These are phyloP conservation scores for Rubus idaeus DNA, from an alignment of 306 rosid species.

Conservation along the genomic window DNA sequence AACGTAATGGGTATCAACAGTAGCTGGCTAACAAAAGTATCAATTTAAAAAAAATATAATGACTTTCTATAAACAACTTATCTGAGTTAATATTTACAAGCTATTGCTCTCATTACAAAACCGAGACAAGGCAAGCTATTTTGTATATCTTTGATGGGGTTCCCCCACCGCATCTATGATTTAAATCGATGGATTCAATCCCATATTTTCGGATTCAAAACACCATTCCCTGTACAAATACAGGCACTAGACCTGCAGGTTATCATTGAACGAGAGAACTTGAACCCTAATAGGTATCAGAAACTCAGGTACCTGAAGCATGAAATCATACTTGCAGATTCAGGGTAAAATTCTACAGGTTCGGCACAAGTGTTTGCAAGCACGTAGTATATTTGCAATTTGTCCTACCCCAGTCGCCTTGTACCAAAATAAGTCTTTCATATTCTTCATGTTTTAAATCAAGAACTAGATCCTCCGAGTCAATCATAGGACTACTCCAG, in stretches of 20 bases:
- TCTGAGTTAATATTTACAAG: slow-evolving; percentile 60
- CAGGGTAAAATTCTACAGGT: slow-evolving; percentile 22
- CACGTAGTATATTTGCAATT: slow-evolving; percentile 17
- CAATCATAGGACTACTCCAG: slow-evolving; percentile 26
- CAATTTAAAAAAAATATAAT: slow-evolving; percentile 20
- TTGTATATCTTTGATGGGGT: slow-evolving; percentile 39
- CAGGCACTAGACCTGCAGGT: slow-evolving; percentile 43
- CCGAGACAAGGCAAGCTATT: slow-evolving; percentile 39
- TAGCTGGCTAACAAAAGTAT: not conserved
- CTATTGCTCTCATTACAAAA: slow-evolving; percentile 42
- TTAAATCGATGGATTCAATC: slow-evolving; percentile 33
- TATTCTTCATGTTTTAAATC: slow-evolving; percentile 30
- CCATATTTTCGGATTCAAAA: slow-evolving; percentile 18
- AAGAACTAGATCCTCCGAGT: slow-evolving; percentile 31
- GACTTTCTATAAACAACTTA: slow-evolving; percentile 36
- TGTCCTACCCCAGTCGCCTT: slow-evolving; percentile 41
- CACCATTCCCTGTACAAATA: slow-evolving; percentile 43
- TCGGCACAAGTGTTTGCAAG: slow-evolving; percentile 18
- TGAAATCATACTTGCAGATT: slow-evolving; percentile 16
- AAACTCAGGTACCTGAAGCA: slow-evolving; percentile 6
- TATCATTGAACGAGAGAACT: slow-evolving; percentile 26
- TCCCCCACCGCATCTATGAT: slow-evolving; percentile 39
- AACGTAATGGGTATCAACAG: not conserved
- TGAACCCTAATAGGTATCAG: slow-evolving; percentile 29
- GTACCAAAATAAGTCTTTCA: slow-evolving; percentile 32